Evolutionary conservation across 768 basidiomycete genomes (phyloP), one percentile per base, ranked within the genome.

Genomic region (Naganishia kalamii): DNA sequence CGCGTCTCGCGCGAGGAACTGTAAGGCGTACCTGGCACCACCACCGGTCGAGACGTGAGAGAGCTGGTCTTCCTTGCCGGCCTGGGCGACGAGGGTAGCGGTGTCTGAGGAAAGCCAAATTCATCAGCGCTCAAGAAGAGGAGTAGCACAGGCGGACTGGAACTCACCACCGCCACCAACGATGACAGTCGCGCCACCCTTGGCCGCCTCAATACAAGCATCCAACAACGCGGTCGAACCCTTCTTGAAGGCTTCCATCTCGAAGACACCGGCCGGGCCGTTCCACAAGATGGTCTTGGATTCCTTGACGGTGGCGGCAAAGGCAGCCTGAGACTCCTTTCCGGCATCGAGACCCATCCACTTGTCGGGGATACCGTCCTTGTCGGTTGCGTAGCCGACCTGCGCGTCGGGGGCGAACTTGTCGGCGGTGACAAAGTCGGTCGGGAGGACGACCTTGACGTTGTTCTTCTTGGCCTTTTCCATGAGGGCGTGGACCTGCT

Each of bases 261-360:
- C 94, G 78, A 99, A 99, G 41, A 99, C 94, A 71, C 94, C 94
- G 37, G 93, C 88, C 44, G 96, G 94, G 40, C 94, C 97, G 75
- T 70, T 75, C 94, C 94, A 99, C 60, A 99, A 85, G 74, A 98
- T 91, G 41, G 94, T 99, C 84, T 90, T 96, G 59, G 91, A 82
- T 73, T 88, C 85, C 60, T 88, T 77, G 60, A 99, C 93, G 11
- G 92, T 85, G 66, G 85, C 71, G 44, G 83, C 83, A 82, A 87
- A 99, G 62, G 89, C 80, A 73, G 90, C 84, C 33, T 85, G 85
- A 69, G 88, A 92, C 81, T 92, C 84, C 17, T 84, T 85, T 64
- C 94, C 94, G 50, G 84, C 88, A 79, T 99, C 94, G 49, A 99
- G 87, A 73, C 94, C 94, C 87, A 92, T 86, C 89, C 90, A 92